phyloP scores from a whole-genome alignment of 164 flowering plant genomes.

The Cinnamomum chago region DNA sequence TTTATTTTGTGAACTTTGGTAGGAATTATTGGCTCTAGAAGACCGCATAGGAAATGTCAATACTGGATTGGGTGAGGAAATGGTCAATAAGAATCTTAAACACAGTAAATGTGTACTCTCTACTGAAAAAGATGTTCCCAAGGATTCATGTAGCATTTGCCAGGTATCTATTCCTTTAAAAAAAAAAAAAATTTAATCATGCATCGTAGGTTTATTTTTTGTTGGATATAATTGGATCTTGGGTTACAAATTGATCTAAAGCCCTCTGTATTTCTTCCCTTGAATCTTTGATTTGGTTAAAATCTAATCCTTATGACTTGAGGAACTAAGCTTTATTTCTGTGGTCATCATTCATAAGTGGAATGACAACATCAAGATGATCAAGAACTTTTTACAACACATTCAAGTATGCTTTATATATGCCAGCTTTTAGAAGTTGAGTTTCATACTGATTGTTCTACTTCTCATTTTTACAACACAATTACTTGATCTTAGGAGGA shows the following conservation, averaged over 20 bases:
- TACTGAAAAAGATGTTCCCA: constrained; percentile 28
- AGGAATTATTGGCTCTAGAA: constrained; percentile 82
- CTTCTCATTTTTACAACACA: not conserved
- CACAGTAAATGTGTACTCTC: constrained; percentile 27
- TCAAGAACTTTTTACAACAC: too few relatives aligned
- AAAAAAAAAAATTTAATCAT: too few relatives aligned
- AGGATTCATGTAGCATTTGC: constrained; percentile 80
- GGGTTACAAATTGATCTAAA: too few relatives aligned
- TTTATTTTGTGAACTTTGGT: not conserved
- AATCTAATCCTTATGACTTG: too few relatives aligned
- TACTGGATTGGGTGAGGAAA: constrained; percentile 75
- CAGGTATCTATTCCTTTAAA: constrained; percentile 36
- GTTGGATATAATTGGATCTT: not conserved
- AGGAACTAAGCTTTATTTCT: too few relatives aligned
- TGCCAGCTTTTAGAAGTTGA: too few relatives aligned
- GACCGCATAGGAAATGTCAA: constrained; percentile 79
- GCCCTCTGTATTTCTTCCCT: too few relatives aligned
- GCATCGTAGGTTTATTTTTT: not conserved
- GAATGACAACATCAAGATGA: too few relatives aligned
- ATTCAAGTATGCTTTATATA: too few relatives aligned
- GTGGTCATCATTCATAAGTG: too few relatives aligned
- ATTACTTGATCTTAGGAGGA: constrained; percentile 55
- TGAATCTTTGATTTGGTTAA: too few relatives aligned
- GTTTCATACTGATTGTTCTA: not conserved
- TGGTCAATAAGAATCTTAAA: constrained; percentile 36